Evolutionary conservation across 1,284 basidiomycete species (phyloP).

Genomic region (Fomitopsis palustris): DNA sequence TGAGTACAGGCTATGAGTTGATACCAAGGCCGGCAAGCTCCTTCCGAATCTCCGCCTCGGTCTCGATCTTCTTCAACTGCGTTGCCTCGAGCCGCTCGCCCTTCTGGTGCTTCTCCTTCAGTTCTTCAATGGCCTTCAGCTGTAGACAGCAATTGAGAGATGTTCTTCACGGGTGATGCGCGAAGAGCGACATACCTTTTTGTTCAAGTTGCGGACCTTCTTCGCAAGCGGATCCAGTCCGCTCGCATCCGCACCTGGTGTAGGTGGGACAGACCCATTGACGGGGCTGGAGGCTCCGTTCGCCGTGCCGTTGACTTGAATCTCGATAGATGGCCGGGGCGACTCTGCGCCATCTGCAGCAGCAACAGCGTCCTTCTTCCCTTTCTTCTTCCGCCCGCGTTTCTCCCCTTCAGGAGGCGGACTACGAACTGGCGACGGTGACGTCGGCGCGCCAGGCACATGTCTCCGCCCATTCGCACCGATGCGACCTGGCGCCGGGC

Average conservation of each 20-base stretch:
- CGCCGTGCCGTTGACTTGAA: constrained; percentile 27
- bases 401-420: constrained; percentile 32
- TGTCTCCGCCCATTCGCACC: constrained; percentile 41
- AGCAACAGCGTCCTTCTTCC: constrained; percentile 41
- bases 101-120: constrained; percentile 84
- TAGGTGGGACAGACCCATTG: constrained; percentile 44
- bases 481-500: constrained; percentile 48
- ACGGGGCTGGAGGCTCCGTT: constrained; percentile 22
- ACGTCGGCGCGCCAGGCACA: constrained; percentile 67
- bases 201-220: constrained; percentile 90
- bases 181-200: constrained; percentile 59
- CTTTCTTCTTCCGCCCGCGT: constrained; percentile 53
- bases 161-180: background rate
- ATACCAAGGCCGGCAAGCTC: constrained; percentile 60
- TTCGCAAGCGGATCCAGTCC: constrained; percentile 78
- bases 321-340: constrained; percentile 33
- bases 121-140: constrained; percentile 94
- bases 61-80: constrained; percentile 93
- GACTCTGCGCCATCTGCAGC: constrained; percentile 21
- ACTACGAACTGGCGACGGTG: constrained; percentile 44
- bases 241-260: constrained; percentile 52
- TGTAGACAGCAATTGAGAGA: constrained; percentile 30
- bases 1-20: constrained; percentile 14
- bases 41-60: constrained; percentile 77
- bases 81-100: constrained; percentile 92